A percentile compares a stretch with the other conserved stretches of the same genome.
phyloP scores from a whole-genome alignment of 2,329 filamentous ascomycete species.

The Trichoderma harzianum region DNA sequence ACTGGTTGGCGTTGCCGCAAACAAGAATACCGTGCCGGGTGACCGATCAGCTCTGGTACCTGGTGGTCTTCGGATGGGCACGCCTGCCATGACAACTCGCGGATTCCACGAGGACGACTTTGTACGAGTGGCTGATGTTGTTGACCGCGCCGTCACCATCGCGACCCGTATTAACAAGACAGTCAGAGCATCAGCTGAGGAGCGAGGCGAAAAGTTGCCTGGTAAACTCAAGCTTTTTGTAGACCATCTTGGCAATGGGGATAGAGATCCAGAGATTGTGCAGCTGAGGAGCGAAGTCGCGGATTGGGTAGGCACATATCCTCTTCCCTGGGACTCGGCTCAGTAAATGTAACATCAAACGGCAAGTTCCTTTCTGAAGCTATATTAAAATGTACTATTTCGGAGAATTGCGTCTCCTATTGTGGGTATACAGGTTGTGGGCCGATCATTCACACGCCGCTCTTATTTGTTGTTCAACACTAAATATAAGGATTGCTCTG shows the following conservation, averaged over 20 bases:
- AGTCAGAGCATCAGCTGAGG: slow-evolving; percentile 65
- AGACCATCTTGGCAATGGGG: slow-evolving; percentile 64
- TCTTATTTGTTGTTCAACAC: neutral
- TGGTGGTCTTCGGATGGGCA: slow-evolving; percentile 89
- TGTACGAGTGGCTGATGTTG: slow-evolving; percentile 76
- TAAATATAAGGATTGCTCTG: neutral
- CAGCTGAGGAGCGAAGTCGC: slow-evolving; percentile 72
- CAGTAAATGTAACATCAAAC: slow-evolving; percentile 21
- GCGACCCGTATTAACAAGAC: slow-evolving; percentile 72
- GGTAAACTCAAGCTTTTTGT: slow-evolving; percentile 65
- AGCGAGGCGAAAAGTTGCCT: slow-evolving; percentile 62
- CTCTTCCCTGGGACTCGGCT: slow-evolving; percentile 61
- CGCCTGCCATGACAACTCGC: slow-evolving; percentile 94
- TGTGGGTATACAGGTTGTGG: neutral
- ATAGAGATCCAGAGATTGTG: slow-evolving; percentile 66
- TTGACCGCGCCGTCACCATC: slow-evolving; percentile 78
- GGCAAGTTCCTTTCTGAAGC: neutral
- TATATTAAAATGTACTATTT: neutral
- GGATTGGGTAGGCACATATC: slow-evolving; percentile 73
- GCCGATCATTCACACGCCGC: neutral
- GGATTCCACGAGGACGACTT: slow-evolving; percentile 92
- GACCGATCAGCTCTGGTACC: slow-evolving; percentile 92
- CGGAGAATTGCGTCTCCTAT: neutral
- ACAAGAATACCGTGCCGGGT: slow-evolving; percentile 98
- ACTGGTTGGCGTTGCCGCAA: slow-evolving; percentile 91